These are phyloP conservation scores for Amanita inopinata DNA, from an alignment of 768 basidiomycete genomes.

Conservation along the genomic window DNA sequence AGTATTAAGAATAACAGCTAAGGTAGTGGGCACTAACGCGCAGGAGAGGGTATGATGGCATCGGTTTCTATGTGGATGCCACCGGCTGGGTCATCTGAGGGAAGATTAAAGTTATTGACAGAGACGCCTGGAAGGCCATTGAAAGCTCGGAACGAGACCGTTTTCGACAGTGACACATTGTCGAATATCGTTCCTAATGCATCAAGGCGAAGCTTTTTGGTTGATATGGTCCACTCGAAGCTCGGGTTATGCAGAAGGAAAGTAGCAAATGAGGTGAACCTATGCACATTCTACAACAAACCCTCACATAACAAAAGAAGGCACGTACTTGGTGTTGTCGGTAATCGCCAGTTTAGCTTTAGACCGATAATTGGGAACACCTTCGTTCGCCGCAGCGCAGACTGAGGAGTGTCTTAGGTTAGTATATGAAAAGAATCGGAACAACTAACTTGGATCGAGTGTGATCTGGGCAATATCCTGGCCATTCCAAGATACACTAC, in stretches of 20 bases:
- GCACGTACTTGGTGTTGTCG: slow-evolving; percentile 34
- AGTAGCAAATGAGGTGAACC: slow-evolving; percentile 59
- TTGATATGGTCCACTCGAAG: slow-evolving; percentile 67
- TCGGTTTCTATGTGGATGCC: slow-evolving; percentile 66
- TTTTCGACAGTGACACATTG: slow-evolving; percentile 50
- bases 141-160: slow-evolving; percentile 58
- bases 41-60: slow-evolving; percentile 52
- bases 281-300: slow-evolving; percentile 14
- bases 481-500: slow-evolving; percentile 55
- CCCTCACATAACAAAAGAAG: background rate
- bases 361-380: slow-evolving; percentile 53
- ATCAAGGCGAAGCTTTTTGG: slow-evolving; percentile 47
- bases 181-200: slow-evolving; percentile 67
- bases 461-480: slow-evolving; percentile 51
- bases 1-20: slow-evolving; percentile 8
- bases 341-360: slow-evolving; percentile 47
- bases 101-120: slow-evolving; percentile 63
- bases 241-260: slow-evolving; percentile 52
- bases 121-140: slow-evolving; percentile 61
- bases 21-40: slow-evolving; percentile 37
- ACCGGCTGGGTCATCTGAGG: slow-evolving; percentile 56
- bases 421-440: background rate
- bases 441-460: slow-evolving; percentile 42
- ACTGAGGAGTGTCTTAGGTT: slow-evolving; percentile 25
- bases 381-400: slow-evolving; percentile 56